Base-by-base conservation (phyloP, 257 asterid species). In the Nicotiana benthamiana region DNA sequence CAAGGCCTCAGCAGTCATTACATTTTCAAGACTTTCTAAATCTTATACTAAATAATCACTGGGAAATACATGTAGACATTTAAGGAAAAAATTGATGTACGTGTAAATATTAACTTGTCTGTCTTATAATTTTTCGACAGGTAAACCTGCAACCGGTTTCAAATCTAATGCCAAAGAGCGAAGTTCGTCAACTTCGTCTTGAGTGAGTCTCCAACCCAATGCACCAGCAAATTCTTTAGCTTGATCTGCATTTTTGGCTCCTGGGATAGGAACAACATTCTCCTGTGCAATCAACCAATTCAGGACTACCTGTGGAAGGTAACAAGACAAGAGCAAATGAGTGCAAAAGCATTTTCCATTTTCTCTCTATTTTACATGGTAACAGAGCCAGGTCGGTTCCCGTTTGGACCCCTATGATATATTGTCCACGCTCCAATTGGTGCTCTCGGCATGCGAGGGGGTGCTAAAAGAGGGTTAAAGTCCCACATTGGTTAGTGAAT, bases 211-310 rank as follows among this genome's bases (percentile, higher is more conserved):
- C 99, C 97, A 93, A 17, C 97, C 97, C 22, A 95, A 70, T 26
- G 90, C 93, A 40, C 97, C 98, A 0, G 89, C 92, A 75, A 95
- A 93, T 86, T 93, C 99, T 80, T 75, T 77, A 4, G 97, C 97
- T 85, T 92, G 98, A 84, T 91, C 97, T 9, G 87, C 92, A 43
- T 90, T 90, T 85, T 84, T 87, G 32, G 99, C 97, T 30, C 97
- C 97, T 0, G 97, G 99, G 20, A 91, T 93, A 0, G 98, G 95
- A 22, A 93, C 91, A 4, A 95, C 93, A 48, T 93, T 95, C 24
- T 79, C 94, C 85, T 95, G 98, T 28, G 93, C 93, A 18, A 95
- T 88, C 81, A 92, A 83, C 99, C 98, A 95, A 86, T 95, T 95
- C 16, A 93, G 90, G 82, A 92, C 98, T 40, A 95, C 98, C 97